A percentile compares a stretch with the other conserved stretches of the same genome.
phyloP scores from a whole-genome alignment of 306 rosid genomes.

The Prunus davidiana region DNA sequence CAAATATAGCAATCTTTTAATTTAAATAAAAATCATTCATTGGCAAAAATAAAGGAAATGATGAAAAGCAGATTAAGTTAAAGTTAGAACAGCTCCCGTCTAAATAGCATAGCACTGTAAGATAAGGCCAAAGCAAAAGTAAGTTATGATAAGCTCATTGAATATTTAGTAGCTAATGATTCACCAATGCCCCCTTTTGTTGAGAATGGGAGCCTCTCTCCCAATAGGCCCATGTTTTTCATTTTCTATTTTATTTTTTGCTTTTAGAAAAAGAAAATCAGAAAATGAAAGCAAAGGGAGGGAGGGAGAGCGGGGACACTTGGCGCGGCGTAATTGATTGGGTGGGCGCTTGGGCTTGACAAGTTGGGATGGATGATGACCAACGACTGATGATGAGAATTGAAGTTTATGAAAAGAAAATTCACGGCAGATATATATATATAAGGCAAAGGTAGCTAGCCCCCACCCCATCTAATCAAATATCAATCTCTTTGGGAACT shows the following conservation, averaged over 20 bases:
- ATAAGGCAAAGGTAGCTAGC: background rate
- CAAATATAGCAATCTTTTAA: background rate
- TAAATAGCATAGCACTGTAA: slow-evolving; percentile 15
- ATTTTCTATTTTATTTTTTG: slow-evolving; percentile 15
- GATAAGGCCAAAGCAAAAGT: slow-evolving; percentile 31
- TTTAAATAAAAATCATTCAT: background rate
- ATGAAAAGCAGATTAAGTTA: background rate
- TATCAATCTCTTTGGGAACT: slow-evolving; percentile 95
- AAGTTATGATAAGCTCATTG: slow-evolving; percentile 52
- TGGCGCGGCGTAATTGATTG: slow-evolving; percentile 52
- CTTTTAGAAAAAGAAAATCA: slow-evolving; percentile 21
- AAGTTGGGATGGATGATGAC: slow-evolving; percentile 1
- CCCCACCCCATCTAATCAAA: slow-evolving; percentile 61
- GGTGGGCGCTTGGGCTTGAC: slow-evolving; percentile 34
- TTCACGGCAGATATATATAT: slow-evolving; percentile 5
- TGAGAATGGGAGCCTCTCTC: slow-evolving; percentile 32
- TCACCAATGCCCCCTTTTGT: slow-evolving; percentile 38
- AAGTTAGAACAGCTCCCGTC: slow-evolving; percentile 25
- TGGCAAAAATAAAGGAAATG: slow-evolving; percentile 23
- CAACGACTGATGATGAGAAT: slow-evolving; percentile 29
- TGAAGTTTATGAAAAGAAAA: slow-evolving; percentile 46
- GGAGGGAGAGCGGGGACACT: slow-evolving; percentile 41
- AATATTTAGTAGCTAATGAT: slow-evolving; percentile 53
- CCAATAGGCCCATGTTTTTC: slow-evolving; percentile 29
- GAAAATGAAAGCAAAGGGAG: slow-evolving; percentile 10